A percentile compares a stretch with the other conserved stretches of the same genome.
Evolutionary conservation across 2,329 filamentous ascomycete genomes (phyloP).

Genomic region (Fusarium kyushuense): DNA sequence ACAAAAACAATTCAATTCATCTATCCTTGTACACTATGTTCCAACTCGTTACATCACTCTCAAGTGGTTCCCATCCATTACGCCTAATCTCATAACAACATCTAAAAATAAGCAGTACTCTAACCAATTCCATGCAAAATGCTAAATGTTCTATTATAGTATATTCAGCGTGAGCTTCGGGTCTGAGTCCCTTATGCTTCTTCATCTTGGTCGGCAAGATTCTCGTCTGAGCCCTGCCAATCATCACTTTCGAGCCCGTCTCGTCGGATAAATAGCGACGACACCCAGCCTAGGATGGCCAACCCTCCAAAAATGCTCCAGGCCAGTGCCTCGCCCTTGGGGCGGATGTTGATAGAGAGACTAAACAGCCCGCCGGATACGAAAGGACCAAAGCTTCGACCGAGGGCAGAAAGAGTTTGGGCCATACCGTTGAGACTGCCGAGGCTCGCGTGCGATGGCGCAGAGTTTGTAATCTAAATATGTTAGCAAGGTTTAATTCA

Average conservation of each 20-base stretch:
- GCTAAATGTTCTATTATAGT: slow-evolving; percentile 9
- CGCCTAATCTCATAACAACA: slow-evolving; percentile 3
- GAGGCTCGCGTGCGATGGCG: slow-evolving; percentile 84
- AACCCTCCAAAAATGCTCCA: slow-evolving; percentile 91
- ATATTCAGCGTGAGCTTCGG: background rate
- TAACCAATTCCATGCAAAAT: slow-evolving; percentile 10
- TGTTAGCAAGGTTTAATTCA: slow-evolving; percentile 1
- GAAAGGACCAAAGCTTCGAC: slow-evolving; percentile 88
- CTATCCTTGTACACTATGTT: slow-evolving; percentile 1
- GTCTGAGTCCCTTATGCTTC: no score
- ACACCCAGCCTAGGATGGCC: slow-evolving; percentile 81
- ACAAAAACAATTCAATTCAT: slow-evolving; percentile 2
- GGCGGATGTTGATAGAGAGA: slow-evolving; percentile 76
- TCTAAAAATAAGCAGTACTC: slow-evolving; percentile 10
- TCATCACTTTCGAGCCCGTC: slow-evolving; percentile 70
- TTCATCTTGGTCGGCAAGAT: slow-evolving; percentile 11
- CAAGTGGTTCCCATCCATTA: background rate
- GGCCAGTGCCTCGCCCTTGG: slow-evolving; percentile 85
- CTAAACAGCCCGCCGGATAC: slow-evolving; percentile 89
- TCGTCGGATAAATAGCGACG: slow-evolving; percentile 82
- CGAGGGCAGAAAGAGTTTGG: slow-evolving; percentile 91
- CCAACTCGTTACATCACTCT: slow-evolving; percentile 7
- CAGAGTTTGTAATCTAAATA: slow-evolving; percentile 87
- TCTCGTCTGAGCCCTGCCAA: slow-evolving; percentile 54
- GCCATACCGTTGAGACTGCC: slow-evolving; percentile 94